A percentile compares a stretch with the other conserved stretches of the same genome.
Conservation (phyloP, 2,329 filamentous ascomycete species). For the Paracoccidioides lutzii region DNA sequence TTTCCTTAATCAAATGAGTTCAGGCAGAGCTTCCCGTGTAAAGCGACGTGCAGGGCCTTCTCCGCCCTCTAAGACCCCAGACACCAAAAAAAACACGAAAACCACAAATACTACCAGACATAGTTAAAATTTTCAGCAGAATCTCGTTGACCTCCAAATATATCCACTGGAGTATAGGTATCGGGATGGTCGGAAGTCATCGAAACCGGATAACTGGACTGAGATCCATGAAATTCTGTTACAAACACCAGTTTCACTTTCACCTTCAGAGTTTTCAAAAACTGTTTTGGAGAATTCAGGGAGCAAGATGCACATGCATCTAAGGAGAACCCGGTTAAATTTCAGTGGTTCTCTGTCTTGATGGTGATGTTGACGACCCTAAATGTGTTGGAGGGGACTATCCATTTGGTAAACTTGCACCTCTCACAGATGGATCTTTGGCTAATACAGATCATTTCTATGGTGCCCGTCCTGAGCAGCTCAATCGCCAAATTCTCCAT, state of each 20-base stretch:
- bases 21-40: neutral
- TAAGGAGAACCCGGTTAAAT: constrained; percentile 23
- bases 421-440: constrained; percentile 19
- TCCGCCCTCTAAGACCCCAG: constrained; percentile 1
- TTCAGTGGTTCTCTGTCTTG: constrained; percentile 21
- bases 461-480: constrained; percentile 18
- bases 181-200: constrained; percentile 13
- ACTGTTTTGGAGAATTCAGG: constrained; percentile 19
- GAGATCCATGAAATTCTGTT: constrained; percentile 18
- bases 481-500: constrained; percentile 17
- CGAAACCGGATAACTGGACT: constrained; percentile 20
- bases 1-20: no score
- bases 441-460: constrained; percentile 19
- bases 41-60: constrained; percentile 4
- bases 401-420: constrained; percentile 25
- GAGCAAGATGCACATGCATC: constrained; percentile 16
- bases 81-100: neutral
- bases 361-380: constrained; percentile 10
- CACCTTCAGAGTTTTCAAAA: constrained; percentile 23
- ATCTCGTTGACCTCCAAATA: constrained; percentile 25
- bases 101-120: constrained; percentile 12
- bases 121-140: constrained; percentile 24
- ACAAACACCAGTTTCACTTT: constrained; percentile 23
- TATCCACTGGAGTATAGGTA: constrained; percentile 17
- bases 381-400: constrained; percentile 15